Conservation (phyloP, 2,329 filamentous ascomycete genomes). For the Lasiodiplodia sp. region DNA sequence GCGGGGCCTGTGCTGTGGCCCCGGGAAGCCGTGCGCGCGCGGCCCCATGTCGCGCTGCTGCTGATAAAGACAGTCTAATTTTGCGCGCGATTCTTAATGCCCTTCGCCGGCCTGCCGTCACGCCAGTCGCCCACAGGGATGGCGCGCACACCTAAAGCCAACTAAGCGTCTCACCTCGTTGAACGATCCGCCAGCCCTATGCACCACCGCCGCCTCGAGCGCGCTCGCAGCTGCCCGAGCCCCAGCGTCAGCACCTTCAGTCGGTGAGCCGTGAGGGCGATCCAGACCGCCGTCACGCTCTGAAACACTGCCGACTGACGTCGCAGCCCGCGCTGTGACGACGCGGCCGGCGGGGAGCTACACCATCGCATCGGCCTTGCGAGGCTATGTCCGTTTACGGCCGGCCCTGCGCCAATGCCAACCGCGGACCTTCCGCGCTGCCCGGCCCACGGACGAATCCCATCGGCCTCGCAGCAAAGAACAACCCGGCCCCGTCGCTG, state of each 20-base stretch:
- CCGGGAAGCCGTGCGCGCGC: slow-evolving; percentile 2
- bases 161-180: slow-evolving; percentile 40
- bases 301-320: slow-evolving; percentile 27
- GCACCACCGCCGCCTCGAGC: slow-evolving; percentile 32
- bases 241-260: slow-evolving; percentile 24
- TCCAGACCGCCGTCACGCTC: slow-evolving; percentile 15
- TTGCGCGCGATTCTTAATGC: background rate
- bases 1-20: slow-evolving; percentile 3
- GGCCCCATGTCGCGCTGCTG: slow-evolving; percentile 1
- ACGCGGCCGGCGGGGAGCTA: background rate
- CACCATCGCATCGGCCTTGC: background rate
- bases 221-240: slow-evolving; percentile 19
- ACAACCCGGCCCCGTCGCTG: slow-evolving; percentile 7
- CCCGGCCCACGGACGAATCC: slow-evolving; percentile 14
- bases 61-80: slow-evolving; percentile 13
- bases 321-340: slow-evolving; percentile 14
- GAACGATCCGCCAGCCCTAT: slow-evolving; percentile 39
- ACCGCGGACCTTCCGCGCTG: background rate
- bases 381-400: slow-evolving; percentile 7
- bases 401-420: slow-evolving; percentile 5
- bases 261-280: slow-evolving; percentile 20
- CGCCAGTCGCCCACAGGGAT: slow-evolving; percentile 17
- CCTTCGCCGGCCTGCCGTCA: background rate
- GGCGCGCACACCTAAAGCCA: slow-evolving; percentile 25
- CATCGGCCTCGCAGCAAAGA: slow-evolving; percentile 8